These are phyloP conservation scores for Camelina sativa DNA, from an alignment of 345 rosid species.

Conservation along the genomic window DNA sequence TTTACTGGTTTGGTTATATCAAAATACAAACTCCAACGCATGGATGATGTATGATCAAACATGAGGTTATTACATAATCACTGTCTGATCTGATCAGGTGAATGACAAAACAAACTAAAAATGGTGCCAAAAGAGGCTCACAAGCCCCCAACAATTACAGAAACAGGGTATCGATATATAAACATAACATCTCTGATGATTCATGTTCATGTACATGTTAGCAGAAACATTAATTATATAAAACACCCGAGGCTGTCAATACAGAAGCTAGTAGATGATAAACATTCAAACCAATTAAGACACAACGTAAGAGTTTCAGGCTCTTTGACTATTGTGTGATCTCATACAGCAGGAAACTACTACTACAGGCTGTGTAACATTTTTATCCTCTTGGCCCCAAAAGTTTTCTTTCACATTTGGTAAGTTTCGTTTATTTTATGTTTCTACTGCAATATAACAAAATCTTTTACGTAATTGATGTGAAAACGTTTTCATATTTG, in stretches of 20 bases:
- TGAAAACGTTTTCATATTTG: not conserved
- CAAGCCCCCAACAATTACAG: not conserved
- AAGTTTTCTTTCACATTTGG: not conserved
- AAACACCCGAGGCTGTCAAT: not conserved
- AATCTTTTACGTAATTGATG: not conserved
- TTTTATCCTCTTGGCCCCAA: not conserved
- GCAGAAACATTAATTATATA: not conserved
- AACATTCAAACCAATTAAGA: not conserved
- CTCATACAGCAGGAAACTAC: not conserved
- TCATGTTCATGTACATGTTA: not conserved
- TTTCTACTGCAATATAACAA: not conserved
- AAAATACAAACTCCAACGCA: no score
- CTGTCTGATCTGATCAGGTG: not conserved
- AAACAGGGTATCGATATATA: not conserved
- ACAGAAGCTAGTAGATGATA: not conserved
- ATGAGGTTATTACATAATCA: not conserved
- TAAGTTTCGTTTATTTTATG: not conserved
- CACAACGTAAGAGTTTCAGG: not conserved
- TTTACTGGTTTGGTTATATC: no score
- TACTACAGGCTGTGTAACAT: not conserved
- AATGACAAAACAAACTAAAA: not conserved
- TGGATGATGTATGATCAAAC: not conserved
- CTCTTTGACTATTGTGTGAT: not conserved
- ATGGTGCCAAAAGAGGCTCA: not conserved
- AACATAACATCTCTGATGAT: not conserved